These are phyloP conservation scores for Sporothrix mexicana DNA, from an alignment of 2,329 filamentous ascomycete species.

Conservation along the genomic window DNA sequence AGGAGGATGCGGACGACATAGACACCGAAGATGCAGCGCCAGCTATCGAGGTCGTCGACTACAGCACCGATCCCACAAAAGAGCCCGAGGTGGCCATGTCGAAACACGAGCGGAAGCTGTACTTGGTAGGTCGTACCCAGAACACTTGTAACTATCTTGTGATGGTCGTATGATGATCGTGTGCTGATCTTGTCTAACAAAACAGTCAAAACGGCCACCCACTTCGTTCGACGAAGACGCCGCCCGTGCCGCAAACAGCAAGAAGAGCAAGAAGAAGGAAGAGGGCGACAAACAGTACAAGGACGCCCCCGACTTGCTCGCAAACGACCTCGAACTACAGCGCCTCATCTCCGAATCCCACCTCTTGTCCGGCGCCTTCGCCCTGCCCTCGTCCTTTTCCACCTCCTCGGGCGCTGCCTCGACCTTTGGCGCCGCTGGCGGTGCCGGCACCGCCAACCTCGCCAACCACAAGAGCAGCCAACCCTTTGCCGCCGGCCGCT, in stretches of 20 bases:
- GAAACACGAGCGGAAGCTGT: constrained; percentile 75
- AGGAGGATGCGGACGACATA: constrained; percentile 39
- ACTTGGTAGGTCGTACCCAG: constrained; percentile 63
- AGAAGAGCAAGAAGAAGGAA: constrained; percentile 36
- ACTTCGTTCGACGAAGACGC: constrained; percentile 36
- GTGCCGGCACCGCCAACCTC: constrained; percentile 38
- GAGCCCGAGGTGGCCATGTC: constrained; percentile 52
- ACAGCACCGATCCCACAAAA: constrained; percentile 52
- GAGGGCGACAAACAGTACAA: constrained; percentile 63
- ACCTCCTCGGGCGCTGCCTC: constrained; percentile 48
- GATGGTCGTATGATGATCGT: too few relatives aligned
- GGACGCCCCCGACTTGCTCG: constrained; percentile 72
- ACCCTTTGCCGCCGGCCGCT: constrained; percentile 66
- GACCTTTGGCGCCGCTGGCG: constrained; percentile 43
- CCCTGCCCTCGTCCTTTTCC: constrained; percentile 46
- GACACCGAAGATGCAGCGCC: constrained; percentile 38
- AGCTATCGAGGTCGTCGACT: constrained; percentile 66
- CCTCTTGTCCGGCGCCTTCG: constrained; percentile 68
- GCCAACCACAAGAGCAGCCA: constrained; percentile 40
- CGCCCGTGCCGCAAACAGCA: constrained; percentile 35
- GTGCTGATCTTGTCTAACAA: constrained; percentile 31
- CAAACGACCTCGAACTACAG: constrained; percentile 91
- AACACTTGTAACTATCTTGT: background rate
- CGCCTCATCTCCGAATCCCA: constrained; percentile 90
- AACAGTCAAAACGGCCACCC: constrained; percentile 58